A percentile compares a stretch with the other conserved stretches of the same genome.
Evolutionary conservation across 768 basidiomycete genomes (phyloP).

Genomic region (Agaricus subrufescens): DNA sequence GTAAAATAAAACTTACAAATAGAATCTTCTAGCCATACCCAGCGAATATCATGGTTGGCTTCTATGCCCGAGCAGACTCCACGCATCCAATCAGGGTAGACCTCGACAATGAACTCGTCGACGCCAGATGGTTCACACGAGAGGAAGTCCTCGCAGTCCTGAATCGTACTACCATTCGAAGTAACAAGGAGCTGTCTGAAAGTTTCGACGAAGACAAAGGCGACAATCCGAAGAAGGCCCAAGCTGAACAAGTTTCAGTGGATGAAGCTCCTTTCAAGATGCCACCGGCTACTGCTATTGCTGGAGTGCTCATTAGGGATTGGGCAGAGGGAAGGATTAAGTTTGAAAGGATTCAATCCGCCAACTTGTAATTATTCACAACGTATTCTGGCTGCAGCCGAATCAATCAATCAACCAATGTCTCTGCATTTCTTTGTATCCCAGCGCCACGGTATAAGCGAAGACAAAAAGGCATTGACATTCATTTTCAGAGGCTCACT

Average conservation of each 20-base stretch:
- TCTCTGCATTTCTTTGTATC: too few species aligned
- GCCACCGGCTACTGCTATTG: slow-evolving; percentile 76
- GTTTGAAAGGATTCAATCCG: slow-evolving; percentile 17
- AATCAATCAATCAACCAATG: too few species aligned
- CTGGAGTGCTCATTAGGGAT: slow-evolving; percentile 78
- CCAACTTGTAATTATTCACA: slow-evolving; percentile 1
- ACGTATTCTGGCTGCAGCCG: neutral
- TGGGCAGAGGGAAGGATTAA: slow-evolving; percentile 66
- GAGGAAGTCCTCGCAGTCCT: slow-evolving; percentile 66
- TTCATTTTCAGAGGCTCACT: too few species aligned
- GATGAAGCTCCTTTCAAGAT: slow-evolving; percentile 60
- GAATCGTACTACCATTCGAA: slow-evolving; percentile 34
- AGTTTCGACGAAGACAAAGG: slow-evolving; percentile 29
- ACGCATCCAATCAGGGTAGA: slow-evolving; percentile 74
- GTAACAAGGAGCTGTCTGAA: slow-evolving; percentile 47
- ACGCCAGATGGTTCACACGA: slow-evolving; percentile 86
- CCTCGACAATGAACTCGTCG: slow-evolving; percentile 93
- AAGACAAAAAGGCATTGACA: too few species aligned
- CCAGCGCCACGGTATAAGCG: too few species aligned
- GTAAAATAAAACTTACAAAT: neutral
- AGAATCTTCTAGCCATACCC: slow-evolving; percentile 69
- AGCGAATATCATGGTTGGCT: slow-evolving; percentile 87
- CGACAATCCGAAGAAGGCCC: slow-evolving; percentile 11
- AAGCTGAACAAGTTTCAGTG: slow-evolving; percentile 10
- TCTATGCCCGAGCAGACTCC: slow-evolving; percentile 74